phyloP scores from a whole-genome alignment of 371 early-diverging fungal species.

The Lichtheimia hyalospora region DNA sequence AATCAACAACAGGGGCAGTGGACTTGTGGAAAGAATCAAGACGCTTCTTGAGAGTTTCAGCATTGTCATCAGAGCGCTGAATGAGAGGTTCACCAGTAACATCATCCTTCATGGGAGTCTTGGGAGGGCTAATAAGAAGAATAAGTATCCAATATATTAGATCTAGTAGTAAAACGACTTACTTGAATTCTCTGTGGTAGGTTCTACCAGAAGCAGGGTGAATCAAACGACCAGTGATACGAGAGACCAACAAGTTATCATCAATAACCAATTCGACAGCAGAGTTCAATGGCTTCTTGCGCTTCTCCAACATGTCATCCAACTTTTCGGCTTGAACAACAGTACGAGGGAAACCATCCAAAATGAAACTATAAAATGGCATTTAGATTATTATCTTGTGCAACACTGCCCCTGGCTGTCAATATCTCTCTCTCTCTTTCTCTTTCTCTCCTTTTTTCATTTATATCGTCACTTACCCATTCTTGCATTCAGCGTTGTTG shows the following conservation, averaged over 20 bases:
- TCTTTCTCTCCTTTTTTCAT: not conserved
- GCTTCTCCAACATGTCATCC: constrained; percentile 89
- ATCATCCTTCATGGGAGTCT: constrained; percentile 90
- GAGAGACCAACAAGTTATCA: constrained; percentile 89
- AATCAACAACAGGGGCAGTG: constrained; percentile 96
- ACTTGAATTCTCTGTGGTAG: constrained; percentile 95
- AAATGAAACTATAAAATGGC: constrained; percentile 75
- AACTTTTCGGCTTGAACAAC: constrained; percentile 98
- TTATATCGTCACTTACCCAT: constrained; percentile 71
- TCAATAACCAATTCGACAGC: constrained; percentile 94
- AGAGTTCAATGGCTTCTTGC: constrained; percentile 83
- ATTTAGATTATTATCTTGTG: constrained; percentile 1
- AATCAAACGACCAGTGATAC: constrained; percentile 95
- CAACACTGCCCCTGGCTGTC: constrained; percentile 5
- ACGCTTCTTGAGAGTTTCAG: constrained; percentile 91
- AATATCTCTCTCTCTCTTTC: not conserved
- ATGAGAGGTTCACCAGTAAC: constrained; percentile 96
- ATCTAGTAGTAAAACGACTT: constrained; percentile 13
- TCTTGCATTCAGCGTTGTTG: constrained; percentile 88
- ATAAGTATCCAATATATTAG: too few species aligned
- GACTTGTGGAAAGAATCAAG: constrained; percentile 93
- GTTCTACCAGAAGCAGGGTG: constrained; percentile 95
- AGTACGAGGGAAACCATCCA: constrained; percentile 99
- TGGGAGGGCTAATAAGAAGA: constrained; percentile 75
- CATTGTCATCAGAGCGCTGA: constrained; percentile 98